Evolutionary conservation across 1,284 basidiomycete species (phyloP).

Genomic region (Albatrellus sp.): DNA sequence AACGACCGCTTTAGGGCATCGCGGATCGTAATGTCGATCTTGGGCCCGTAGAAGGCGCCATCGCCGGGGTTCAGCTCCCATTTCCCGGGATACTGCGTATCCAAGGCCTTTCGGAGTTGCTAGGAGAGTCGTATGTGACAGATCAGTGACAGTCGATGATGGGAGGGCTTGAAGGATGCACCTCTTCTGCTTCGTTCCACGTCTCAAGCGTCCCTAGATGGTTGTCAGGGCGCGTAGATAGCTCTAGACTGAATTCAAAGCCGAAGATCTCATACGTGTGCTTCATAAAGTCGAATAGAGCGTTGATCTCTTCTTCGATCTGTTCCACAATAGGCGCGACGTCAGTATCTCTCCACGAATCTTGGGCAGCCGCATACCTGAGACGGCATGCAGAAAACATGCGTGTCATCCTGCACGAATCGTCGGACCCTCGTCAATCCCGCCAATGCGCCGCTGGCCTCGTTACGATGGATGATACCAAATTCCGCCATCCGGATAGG

Average conservation of each 20-base stretch:
- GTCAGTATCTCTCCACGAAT: background rate
- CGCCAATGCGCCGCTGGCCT: slow-evolving; percentile 89
- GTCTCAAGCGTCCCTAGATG: slow-evolving; percentile 84
- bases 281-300: slow-evolving; percentile 91
- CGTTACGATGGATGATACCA: slow-evolving; percentile 95
- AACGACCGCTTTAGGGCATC: slow-evolving; percentile 89
- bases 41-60: slow-evolving; percentile 94
- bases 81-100: slow-evolving; percentile 78
- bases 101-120: slow-evolving; percentile 80
- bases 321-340: slow-evolving; percentile 17
- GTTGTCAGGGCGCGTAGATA: slow-evolving; percentile 95
- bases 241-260: slow-evolving; percentile 90
- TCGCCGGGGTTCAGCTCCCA: slow-evolving; percentile 96
- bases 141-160: background rate
- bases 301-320: slow-evolving; percentile 82
- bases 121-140: slow-evolving; percentile 16
- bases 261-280: slow-evolving; percentile 94
- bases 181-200: slow-evolving; percentile 82
- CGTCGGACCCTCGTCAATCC: slow-evolving; percentile 90
- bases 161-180: slow-evolving; percentile 20
- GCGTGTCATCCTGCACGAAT: slow-evolving; percentile 97
- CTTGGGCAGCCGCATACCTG: slow-evolving; percentile 36
- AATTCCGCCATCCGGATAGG: slow-evolving; percentile 98
- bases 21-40: slow-evolving; percentile 95
- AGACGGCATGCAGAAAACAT: slow-evolving; percentile 93